Evolutionary conservation across 805 yeast species (phyloP), one percentile per base, ranked within the genome.

Genomic region (Ogataea neopini): DNA sequence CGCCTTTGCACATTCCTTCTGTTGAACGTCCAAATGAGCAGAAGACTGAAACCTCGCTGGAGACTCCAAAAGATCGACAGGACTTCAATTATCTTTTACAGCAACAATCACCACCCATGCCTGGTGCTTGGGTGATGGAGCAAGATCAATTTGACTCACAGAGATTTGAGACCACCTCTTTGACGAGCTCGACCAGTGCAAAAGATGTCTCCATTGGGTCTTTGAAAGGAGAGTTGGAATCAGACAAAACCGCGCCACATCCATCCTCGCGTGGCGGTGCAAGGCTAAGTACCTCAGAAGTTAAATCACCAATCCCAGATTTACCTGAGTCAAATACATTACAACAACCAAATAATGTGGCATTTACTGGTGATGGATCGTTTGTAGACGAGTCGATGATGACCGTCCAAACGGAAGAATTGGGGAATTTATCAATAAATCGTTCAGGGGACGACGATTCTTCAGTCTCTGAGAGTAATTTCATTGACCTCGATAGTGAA

Each of bases 91-190:
- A 64, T 34, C 48, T 61, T 2, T 37, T 57, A 3, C 56, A 58
- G 5, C 60, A 58, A 39, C 32, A 59, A 19, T 62, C 64, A 20
- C 53, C 64, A 28, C 56, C 56, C 20, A 58, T 58, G 58, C 63
- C 68, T 11, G 64, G 64, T 6, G 56, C 64, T 5, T 64, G 67
- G 69, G 52, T 56, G 8, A 40, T 46, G 10, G 54, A 49, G 23
- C 52, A 54, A 22, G 47, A 45, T 5, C 45, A 43, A 14, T 56
- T 56, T 28, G 54, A 40, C 17, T 44, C 28, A 13, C 41, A 40
- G 17, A 33, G 11, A 14, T 19, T 34, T 49, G 51, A 30, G 17
- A 30, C 34, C 5, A 30, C 4, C 34, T 30, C 34, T 4, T 7
- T 30, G 34, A 18, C 18, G 15, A 30, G 34, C 34, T 30, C 34